Evolutionary conservation across 2,329 filamentous ascomycete species (phyloP).

Genomic region (Nemania abortiva): DNA sequence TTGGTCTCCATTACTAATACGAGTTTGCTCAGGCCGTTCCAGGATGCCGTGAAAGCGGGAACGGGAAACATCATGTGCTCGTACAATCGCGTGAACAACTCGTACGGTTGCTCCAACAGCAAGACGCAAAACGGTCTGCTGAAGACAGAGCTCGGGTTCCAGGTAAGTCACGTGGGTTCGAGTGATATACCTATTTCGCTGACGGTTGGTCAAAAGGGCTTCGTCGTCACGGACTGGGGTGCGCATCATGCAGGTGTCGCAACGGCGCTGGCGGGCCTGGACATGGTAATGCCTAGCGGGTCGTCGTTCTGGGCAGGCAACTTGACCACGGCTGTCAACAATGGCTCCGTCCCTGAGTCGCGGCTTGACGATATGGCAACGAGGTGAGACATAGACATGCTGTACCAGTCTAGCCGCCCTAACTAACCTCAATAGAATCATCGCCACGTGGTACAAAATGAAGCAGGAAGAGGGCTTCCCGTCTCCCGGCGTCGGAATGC

Average conservation of each 20-base stretch:
- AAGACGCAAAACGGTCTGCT: constrained; percentile 75
- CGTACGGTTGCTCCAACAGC: constrained; percentile 77
- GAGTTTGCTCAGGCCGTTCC: constrained; percentile 68
- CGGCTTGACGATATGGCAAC: constrained; percentile 73
- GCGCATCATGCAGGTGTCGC: constrained; percentile 74
- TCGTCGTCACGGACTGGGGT: constrained; percentile 75
- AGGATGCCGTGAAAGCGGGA: constrained; percentile 73
- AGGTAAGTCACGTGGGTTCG: constrained; percentile 51
- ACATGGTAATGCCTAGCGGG: constrained; percentile 75
- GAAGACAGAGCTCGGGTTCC: constrained; percentile 71
- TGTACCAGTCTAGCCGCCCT: background rate
- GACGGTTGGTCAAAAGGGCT: constrained; percentile 61
- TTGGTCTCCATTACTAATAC: background rate
- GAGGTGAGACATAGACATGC: constrained; percentile 39
- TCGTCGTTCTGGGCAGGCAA: constrained; percentile 62
- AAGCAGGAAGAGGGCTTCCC: constrained; percentile 62
- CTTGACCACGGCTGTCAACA: constrained; percentile 67
- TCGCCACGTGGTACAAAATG: constrained; percentile 69
- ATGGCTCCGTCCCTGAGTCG: constrained; percentile 67
- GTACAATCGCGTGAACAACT: constrained; percentile 79
- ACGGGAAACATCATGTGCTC: constrained; percentile 70
- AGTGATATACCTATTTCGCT: constrained; percentile 43
- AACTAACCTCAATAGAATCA: constrained; percentile 49
- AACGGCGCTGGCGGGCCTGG: constrained; percentile 73
- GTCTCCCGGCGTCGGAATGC: constrained; percentile 63